Evolutionary conservation across 2,329 filamentous ascomycete genomes (phyloP).

Genomic region (Lachnellula willkommii): DNA sequence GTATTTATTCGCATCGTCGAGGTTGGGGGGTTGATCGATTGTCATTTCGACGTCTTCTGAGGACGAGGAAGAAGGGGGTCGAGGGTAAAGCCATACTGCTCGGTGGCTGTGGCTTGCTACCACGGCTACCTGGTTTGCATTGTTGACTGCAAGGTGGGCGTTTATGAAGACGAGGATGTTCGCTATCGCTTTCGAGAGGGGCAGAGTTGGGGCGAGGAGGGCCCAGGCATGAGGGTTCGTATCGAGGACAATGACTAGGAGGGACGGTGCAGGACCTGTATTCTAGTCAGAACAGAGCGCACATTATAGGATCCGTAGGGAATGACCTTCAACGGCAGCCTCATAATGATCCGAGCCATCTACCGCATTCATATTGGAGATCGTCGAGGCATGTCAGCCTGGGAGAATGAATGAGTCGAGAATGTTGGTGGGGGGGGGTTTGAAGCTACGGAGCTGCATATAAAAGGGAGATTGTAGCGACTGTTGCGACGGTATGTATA

Average conservation of each 20-base stretch:
- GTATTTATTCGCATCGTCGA: conserved; percentile 72
- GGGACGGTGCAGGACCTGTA: conserved; percentile 61
- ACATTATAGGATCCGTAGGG: conserved; percentile 12
- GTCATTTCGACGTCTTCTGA: conserved; percentile 55
- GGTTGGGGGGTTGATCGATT: conserved; percentile 33
- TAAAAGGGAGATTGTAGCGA: not conserved
- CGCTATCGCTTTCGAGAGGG: conserved; percentile 78
- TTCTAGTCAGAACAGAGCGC: conserved; percentile 9
- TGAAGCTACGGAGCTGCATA: not conserved
- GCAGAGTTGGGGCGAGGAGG: conserved; percentile 65
- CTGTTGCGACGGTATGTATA: not conserved
- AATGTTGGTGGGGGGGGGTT: not conserved
- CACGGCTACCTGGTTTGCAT: conserved; percentile 86
- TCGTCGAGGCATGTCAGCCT: conserved; percentile 18
- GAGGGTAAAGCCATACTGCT: conserved; percentile 84
- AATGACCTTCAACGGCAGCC: conserved; percentile 40
- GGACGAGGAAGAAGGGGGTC: conserved; percentile 33
- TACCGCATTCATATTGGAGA: conserved; percentile 55
- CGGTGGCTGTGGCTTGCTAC: conserved; percentile 84
- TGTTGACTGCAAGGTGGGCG: conserved; percentile 89
- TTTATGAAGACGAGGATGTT: conserved; percentile 95
- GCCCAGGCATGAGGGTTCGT: conserved; percentile 96
- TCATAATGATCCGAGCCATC: conserved; percentile 56
- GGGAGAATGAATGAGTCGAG: not conserved
- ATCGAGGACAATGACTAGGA: conserved; percentile 87